phyloP scores from a whole-genome alignment of 192 early-diverging fungal species.

The Backusella mclennaniae region DNA sequence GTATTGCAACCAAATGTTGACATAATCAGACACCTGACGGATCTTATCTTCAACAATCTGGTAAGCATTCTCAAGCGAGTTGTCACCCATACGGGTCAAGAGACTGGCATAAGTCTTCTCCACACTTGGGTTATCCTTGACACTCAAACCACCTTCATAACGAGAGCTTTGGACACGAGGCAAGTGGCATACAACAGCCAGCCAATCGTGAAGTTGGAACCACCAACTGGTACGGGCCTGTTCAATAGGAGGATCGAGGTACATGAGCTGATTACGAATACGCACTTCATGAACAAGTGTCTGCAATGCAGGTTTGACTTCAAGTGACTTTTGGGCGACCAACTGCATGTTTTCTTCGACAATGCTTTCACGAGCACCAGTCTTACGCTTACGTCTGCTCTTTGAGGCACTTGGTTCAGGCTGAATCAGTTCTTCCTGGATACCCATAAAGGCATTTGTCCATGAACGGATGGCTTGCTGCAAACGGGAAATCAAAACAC shows the following conservation, averaged over 20 bases:
- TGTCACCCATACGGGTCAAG: slow-evolving; percentile 69
- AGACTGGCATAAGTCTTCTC: slow-evolving; percentile 67
- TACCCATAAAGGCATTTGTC: slow-evolving; percentile 64
- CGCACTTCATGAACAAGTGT: slow-evolving; percentile 83
- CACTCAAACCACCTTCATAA: slow-evolving; percentile 80
- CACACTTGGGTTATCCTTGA: slow-evolving; percentile 49
- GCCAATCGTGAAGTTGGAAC: slow-evolving; percentile 89
- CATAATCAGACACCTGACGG: slow-evolving; percentile 77
- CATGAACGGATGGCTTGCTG: slow-evolving; percentile 75
- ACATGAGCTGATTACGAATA: slow-evolving; percentile 96
- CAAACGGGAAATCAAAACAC: slow-evolving; percentile 71
- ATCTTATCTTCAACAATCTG: slow-evolving; percentile 78
- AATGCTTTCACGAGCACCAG: slow-evolving; percentile 26
- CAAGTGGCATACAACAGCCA: slow-evolving; percentile 84
- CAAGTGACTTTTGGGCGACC: slow-evolving; percentile 32
- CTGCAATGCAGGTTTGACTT: slow-evolving; percentile 65
- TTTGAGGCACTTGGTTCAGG: slow-evolving; percentile 45
- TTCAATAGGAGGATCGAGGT: slow-evolving; percentile 94
- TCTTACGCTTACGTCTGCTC: slow-evolving; percentile 43
- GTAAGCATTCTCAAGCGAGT: slow-evolving; percentile 77
- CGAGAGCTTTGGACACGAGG: slow-evolving; percentile 85
- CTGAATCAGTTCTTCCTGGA: slow-evolving; percentile 42
- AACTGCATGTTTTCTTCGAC: slow-evolving; percentile 31
- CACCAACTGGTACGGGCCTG: slow-evolving; percentile 89
- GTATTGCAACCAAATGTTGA: slow-evolving; percentile 95